Evolutionary conservation across 495 filamentous ascomycete species (phyloP), one percentile per base, ranked within the genome.

Genomic region (Hypomontagnella submonticulosa): DNA sequence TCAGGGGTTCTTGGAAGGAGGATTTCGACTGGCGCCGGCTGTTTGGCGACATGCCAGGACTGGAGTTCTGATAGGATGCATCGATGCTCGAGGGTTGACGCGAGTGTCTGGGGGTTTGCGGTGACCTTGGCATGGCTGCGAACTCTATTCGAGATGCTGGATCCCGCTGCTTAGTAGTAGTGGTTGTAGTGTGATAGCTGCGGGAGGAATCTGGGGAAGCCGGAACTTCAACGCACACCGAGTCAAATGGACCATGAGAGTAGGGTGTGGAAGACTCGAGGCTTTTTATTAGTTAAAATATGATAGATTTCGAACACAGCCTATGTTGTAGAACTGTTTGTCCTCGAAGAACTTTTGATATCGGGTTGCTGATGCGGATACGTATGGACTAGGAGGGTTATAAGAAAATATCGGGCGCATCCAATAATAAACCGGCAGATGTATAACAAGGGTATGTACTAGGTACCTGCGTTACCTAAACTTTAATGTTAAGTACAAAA

Each of bases 81-180:
- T 90, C 87, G 70, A 89, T 73, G 61, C 72, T 73, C 4, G 91
- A 92, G 23, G 86, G 82, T 66, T 87, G 82, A 68, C 88, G 87
- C 71, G 87, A 89, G 73, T 86, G 85, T 49, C 80, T 84, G 34
- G 88, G 86, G 12, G 87, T 88, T 63, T 83, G 81, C 60, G 90
- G 90, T 69, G 89, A 86, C 41, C 84, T 83, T 56, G 84, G 80
- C 80, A 85, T 83, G 43, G 63, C 48, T 46, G 53, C 51, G 41
- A 47, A 57, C 23, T 50, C 12, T 44, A 57, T 56, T 33, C 40
- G 20, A 19, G 33, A 42, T 43, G 34, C 18, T 33, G 36, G 43
- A 41, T 38, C 43, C 23, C 52, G 34, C 30, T 27, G 16, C 23
- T 44, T 34, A 20, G 51, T 42, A 42, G 23, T 38, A 40, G 18